Conservation (phyloP, 805 yeast genomes). For the Cyberlindnera petersonii region DNA sequence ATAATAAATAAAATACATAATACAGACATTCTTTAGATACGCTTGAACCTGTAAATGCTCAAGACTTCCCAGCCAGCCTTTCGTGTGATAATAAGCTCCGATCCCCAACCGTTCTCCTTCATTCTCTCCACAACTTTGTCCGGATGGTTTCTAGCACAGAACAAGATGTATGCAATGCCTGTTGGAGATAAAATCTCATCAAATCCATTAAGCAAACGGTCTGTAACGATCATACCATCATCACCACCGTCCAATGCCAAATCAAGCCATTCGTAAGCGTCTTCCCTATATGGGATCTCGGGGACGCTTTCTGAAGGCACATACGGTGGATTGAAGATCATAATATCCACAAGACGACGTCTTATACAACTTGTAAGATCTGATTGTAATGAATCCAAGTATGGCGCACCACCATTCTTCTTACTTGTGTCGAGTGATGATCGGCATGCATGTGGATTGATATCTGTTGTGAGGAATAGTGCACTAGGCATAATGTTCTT, state of each 20-base stretch:
- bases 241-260: conserved; percentile 86
- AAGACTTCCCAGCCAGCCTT: conserved; percentile 97
- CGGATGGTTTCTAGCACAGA: conserved; percentile 90
- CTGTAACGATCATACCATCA: conserved; percentile 87
- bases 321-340: conserved; percentile 93
- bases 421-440: conserved; percentile 44
- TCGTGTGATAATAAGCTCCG: conserved; percentile 51
- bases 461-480: conserved; percentile 65
- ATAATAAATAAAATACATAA: background rate
- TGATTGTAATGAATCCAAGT: conserved; percentile 51
- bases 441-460: conserved; percentile 73
- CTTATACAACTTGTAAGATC: conserved; percentile 52
- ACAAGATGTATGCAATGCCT: conserved; percentile 85
- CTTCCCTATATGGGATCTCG: conserved; percentile 41
- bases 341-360: conserved; percentile 52
- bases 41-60: conserved; percentile 60
- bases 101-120: conserved; percentile 49
- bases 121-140: conserved; percentile 49
- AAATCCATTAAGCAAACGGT: conserved; percentile 52
- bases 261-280: conserved; percentile 72
- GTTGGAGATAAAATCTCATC: conserved; percentile 44
- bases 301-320: conserved; percentile 88
- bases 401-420: conserved; percentile 29
- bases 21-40: background rate
- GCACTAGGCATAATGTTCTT: conserved; percentile 51